A percentile compares a stretch with the other conserved stretches of the same genome.
phyloP scores from a whole-genome alignment of 192 early-diverging fungal species.

The Phlyctochytrium planicorne region DNA sequence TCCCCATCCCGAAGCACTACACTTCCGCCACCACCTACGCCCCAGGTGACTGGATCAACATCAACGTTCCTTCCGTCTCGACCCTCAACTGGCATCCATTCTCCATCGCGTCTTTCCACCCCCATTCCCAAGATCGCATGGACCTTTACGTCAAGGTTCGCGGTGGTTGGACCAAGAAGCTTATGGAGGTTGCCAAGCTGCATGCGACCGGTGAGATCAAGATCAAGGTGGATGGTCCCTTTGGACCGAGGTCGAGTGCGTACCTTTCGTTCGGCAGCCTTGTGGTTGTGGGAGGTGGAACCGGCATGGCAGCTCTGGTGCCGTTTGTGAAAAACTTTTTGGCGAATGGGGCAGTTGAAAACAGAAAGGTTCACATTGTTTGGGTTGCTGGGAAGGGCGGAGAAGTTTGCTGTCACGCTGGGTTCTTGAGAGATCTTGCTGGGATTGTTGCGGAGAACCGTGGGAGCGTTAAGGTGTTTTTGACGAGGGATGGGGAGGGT shows the following conservation, averaged over 20 bases:
- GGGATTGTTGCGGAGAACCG: not conserved
- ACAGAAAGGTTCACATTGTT: not conserved
- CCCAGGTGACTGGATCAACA: slow-evolving; percentile 26
- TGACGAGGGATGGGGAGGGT: not conserved
- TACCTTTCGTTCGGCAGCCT: slow-evolving; percentile 7
- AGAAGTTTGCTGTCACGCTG: not conserved
- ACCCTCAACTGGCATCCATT: slow-evolving; percentile 24
- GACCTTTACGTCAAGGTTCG: not conserved
- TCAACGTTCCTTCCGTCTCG: slow-evolving; percentile 14
- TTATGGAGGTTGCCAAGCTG: not conserved
- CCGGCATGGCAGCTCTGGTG: slow-evolving; percentile 24
- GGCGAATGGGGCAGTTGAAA: not conserved
- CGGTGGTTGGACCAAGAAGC: slow-evolving; percentile 14
- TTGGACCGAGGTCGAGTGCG: slow-evolving; percentile 1
- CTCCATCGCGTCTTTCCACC: slow-evolving; percentile 13
- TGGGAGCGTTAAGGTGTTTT: not conserved
- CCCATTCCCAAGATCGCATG: not conserved
- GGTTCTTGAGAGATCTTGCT: not conserved
- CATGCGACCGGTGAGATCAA: not conserved
- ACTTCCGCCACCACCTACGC: not conserved
- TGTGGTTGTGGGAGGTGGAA: slow-evolving; percentile 21
- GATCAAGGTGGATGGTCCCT: slow-evolving; percentile 13
- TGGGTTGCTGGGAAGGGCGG: not conserved
- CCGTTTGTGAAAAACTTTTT: slow-evolving; percentile 13
- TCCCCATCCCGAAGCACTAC: not conserved